Evolutionary conservation across 768 basidiomycete species (phyloP), one percentile per base, ranked within the genome.

Genomic region (Xanthoconium stramineum): DNA sequence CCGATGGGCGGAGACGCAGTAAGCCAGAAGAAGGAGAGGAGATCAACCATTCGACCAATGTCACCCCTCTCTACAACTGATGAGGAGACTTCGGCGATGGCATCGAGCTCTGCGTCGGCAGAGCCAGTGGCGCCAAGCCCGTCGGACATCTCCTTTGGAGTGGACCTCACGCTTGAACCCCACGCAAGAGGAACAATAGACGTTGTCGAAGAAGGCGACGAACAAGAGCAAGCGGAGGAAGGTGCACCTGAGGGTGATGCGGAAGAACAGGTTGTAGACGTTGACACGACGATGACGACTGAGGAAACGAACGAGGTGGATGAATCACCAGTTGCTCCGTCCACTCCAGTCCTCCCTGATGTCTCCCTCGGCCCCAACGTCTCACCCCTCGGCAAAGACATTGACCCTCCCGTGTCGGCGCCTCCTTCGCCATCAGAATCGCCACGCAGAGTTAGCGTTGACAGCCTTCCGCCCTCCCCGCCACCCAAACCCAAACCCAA

Each of bases 401-500:
- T 55, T n/a, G 59, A 54, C 35, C 54, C 37, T 15, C 57, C 60
- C 47, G 10, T 13, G 13, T 42, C 36, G 14, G 10, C 29, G n/a
- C 33, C 62, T 28, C 19, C 52, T 9, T 40, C 49, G 17, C 38
- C 58, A 30, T 3, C 53, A 15, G 42, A 56, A 33, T 48, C 54
- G 9, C 59, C 57, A 37, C 45, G 24, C 28, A 55, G 49, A 53
- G 6, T 20, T n/a, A 60, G 55, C 6, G 38, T 52, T 6, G 62
- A 70, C n/a, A 60, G 47, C 20, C 57, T 51, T 36, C 68, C 61
- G 6, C 61, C 68, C 3, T 30, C 61, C n/a, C 64, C 64, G 30
- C 61, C 64, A 8, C 64, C 64, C 2, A 69, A 68, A 30, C 55
- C 64, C 29, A 65, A 61, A 50, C 57, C 47, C 14, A 65, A 56